Evolutionary conservation across 257 asterid species (phyloP).

Genomic region (Primulina eburnea): DNA sequence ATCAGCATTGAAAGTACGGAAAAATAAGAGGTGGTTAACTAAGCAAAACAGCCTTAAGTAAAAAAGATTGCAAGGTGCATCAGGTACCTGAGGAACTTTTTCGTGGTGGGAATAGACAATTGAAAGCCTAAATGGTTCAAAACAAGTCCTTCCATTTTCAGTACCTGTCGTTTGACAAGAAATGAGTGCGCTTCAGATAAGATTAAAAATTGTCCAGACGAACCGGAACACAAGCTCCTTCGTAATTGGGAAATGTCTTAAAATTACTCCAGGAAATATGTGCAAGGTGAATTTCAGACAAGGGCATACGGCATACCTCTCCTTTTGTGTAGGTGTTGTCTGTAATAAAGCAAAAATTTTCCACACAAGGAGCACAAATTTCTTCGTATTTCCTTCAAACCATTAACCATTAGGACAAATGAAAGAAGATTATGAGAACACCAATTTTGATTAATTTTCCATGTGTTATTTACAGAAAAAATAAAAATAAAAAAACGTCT

Average conservation of each 20-base stretch:
- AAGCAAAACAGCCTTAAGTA: slow-evolving; percentile 1
- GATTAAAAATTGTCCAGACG: slow-evolving; percentile 6
- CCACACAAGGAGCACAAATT: slow-evolving; percentile 91
- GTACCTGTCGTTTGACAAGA: slow-evolving; percentile 55
- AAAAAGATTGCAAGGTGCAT: slow-evolving; percentile 8
- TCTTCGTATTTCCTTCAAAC: slow-evolving; percentile 86
- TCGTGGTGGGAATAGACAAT: slow-evolving; percentile 76
- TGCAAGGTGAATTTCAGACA: slow-evolving; percentile 4
- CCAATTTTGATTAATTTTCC: not conserved
- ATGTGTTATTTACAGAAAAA: slow-evolving; percentile 1
- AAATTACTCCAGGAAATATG: slow-evolving; percentile 5
- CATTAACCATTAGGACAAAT: slow-evolving; percentile 1
- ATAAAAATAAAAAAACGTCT: not conserved
- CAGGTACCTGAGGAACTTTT: slow-evolving; percentile 92
- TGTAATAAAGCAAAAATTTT: slow-evolving; percentile 89
- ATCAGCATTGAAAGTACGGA: slow-evolving; percentile 16
- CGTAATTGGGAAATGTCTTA: not conserved
- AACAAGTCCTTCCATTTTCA: slow-evolving; percentile 70
- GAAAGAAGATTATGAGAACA: not conserved
- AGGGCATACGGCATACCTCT: slow-evolving; percentile 48
- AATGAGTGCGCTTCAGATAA: slow-evolving; percentile 19
- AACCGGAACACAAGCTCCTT: not conserved
- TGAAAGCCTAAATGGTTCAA: slow-evolving; percentile 70
- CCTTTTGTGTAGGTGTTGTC: slow-evolving; percentile 87
- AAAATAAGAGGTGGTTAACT: slow-evolving; percentile 17